A percentile compares a stretch with the other conserved stretches of the same genome.
Evolutionary conservation across 257 asterid genomes (phyloP).

Genomic region (Scutellaria minor): DNA sequence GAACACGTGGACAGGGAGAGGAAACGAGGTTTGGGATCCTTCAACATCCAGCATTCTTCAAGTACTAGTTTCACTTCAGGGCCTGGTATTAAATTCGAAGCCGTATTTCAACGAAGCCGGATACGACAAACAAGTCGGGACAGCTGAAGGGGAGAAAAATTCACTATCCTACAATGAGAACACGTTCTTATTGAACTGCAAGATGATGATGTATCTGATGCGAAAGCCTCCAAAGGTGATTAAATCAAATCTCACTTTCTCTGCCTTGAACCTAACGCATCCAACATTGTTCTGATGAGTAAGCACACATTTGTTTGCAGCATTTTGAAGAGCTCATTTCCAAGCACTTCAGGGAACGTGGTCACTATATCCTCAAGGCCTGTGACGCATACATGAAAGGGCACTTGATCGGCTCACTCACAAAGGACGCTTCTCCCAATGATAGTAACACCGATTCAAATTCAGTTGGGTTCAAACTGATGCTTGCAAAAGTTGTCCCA

Average conservation of each 20-base stretch:
- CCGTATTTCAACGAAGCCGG: slow-evolving; percentile 99
- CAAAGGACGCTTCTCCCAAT: slow-evolving; percentile 61
- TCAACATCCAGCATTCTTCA: slow-evolving; percentile 97
- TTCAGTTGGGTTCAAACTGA: slow-evolving; percentile 93
- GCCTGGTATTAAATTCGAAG: slow-evolving; percentile 86
- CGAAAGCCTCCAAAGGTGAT: slow-evolving; percentile 93
- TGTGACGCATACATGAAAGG: slow-evolving; percentile 97
- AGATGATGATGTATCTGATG: slow-evolving; percentile 91
- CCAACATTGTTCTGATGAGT: background rate
- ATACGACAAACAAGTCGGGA: slow-evolving; percentile 95
- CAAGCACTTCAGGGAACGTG: slow-evolving; percentile 87
- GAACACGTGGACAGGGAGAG: slow-evolving; percentile 99
- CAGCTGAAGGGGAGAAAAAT: slow-evolving; percentile 99
- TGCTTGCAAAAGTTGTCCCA: slow-evolving; percentile 84
- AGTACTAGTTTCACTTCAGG: slow-evolving; percentile 97
- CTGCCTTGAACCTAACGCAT: background rate
- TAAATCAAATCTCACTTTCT: slow-evolving; percentile 4
- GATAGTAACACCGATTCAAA: slow-evolving; percentile 54
- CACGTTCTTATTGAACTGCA: slow-evolving; percentile 88
- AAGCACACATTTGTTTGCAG: slow-evolving; percentile 48
- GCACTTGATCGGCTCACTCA: slow-evolving; percentile 80
- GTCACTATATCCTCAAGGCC: slow-evolving; percentile 85
- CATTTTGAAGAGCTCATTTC: slow-evolving; percentile 77
- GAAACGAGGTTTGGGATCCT: slow-evolving; percentile 98
- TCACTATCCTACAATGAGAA: slow-evolving; percentile 97